Conservation (phyloP, 768 basidiomycete genomes). For the Lenzites betulinus region DNA sequence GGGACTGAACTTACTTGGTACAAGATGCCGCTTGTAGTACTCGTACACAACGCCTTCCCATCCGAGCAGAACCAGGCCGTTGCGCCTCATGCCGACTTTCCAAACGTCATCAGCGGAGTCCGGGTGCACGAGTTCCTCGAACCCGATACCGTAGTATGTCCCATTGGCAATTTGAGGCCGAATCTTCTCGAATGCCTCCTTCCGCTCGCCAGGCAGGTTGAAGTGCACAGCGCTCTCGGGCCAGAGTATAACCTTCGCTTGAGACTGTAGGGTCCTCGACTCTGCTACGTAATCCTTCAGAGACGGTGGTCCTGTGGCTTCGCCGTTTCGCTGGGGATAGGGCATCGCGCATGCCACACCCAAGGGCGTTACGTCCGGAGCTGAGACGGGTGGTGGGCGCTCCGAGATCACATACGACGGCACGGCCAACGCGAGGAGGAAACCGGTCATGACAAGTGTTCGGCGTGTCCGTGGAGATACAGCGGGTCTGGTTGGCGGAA, state of each 20-base stretch:
- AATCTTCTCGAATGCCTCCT: slow-evolving; percentile 49
- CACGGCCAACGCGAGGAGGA: slow-evolving; percentile 49
- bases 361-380: slow-evolving; percentile 52
- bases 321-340: slow-evolving; percentile 41
- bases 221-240: slow-evolving; percentile 80
- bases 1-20: slow-evolving; percentile 63
- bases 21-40: slow-evolving; percentile 78
- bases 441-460: slow-evolving; percentile 39
- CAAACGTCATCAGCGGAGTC: slow-evolving; percentile 39
- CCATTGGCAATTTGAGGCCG: slow-evolving; percentile 34
- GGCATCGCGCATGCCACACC: slow-evolving; percentile 72
- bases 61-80: slow-evolving; percentile 64
- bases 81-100: slow-evolving; percentile 47
- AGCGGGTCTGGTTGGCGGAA: slow-evolving; percentile 15
- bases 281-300: slow-evolving; percentile 67
- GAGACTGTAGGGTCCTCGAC: slow-evolving; percentile 43
- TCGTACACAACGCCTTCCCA: slow-evolving; percentile 44
- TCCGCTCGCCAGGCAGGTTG: slow-evolving; percentile 48
- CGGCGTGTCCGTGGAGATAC: slow-evolving; percentile 15
- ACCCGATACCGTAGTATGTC: slow-evolving; percentile 67
- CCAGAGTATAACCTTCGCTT: slow-evolving; percentile 69
- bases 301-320: slow-evolving; percentile 36
- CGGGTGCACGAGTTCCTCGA: slow-evolving; percentile 55
- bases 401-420: slow-evolving; percentile 55
- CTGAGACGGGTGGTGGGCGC: slow-evolving; percentile 43